Base-by-base conservation (phyloP, 345 rosid species). In the Rubroshorea leprosula region DNA sequence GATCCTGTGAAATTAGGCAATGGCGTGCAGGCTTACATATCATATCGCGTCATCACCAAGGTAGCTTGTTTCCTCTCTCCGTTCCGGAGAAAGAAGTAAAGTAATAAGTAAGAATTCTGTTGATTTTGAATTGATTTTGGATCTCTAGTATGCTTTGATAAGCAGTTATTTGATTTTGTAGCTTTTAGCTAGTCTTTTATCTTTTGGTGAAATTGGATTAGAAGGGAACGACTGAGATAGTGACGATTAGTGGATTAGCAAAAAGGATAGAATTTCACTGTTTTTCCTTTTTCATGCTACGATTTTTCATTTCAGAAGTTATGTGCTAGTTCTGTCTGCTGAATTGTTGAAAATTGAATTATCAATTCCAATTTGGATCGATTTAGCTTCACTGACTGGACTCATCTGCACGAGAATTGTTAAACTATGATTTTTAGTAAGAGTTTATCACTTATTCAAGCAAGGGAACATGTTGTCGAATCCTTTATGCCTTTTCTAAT, bases 1-100 rank as follows among this genome's bases (percentile, higher is more conserved):
- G 99, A 90, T 81, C 99, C 99, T 35, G 97, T 90, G 44, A 94
- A 94, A 81, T 82, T 94, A 67, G 99, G 96, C 64, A 90, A 82
- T 71, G 99, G 95, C 80, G 99, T 94, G 15, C 96, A 94, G 80
- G 72, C 96, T 62, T 90, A 89, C 64, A 83, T 93, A 77, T 90
- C 99, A 18, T 94, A 90, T 72, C 80, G 97, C 65, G 92, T 94
- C 60, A 76, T 85, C 83, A 87, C 95, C 68, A 94, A 90, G 99
- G 99, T 89, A 13, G 46, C 41, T 21, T 47, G 64, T 43, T 65
- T 51, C 58, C 5, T n/a, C 17, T 44, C 17, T 44, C 47, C 14
- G 47, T 15, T 44, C 57, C 4, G 23, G 46, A 8, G 1, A 3
- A 35, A 1, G 58, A n/a, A n/a, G 41, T 68, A 15, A 14, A 22